A percentile compares a stretch with the other conserved stretches of the same genome.
Conservation (phyloP, 495 filamentous ascomycete species). For the Mytilinidion resinicola region DNA sequence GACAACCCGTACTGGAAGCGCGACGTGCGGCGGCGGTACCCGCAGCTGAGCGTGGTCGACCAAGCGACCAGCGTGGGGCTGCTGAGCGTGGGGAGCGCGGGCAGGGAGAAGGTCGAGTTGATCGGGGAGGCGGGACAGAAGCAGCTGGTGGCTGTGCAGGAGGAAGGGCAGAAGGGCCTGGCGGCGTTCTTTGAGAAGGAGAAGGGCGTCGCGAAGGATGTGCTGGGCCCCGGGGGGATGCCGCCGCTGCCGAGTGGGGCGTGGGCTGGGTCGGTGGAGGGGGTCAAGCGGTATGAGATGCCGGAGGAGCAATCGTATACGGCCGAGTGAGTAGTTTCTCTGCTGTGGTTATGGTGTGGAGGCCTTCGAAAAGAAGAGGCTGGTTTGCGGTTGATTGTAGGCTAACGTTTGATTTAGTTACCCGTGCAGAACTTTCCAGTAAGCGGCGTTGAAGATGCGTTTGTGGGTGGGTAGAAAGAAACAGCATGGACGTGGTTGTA, state of each 20-base stretch:
- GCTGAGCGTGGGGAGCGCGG: conserved; percentile 75
- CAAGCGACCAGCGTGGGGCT: conserved; percentile 83
- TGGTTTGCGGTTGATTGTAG: neutral
- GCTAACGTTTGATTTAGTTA: conserved; percentile 24
- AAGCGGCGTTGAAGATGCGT: neutral
- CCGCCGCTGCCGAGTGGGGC: conserved; percentile 74
- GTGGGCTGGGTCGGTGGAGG: conserved; percentile 41
- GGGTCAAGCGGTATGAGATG: conserved; percentile 52
- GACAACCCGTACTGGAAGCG: conserved; percentile 99
- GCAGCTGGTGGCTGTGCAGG: conserved; percentile 71
- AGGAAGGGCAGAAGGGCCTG: conserved; percentile 67
- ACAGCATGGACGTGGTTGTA: neutral
- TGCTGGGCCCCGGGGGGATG: conserved; percentile 67
- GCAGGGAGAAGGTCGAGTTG: conserved; percentile 66
- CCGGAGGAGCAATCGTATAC: conserved; percentile 52
- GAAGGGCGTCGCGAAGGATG: conserved; percentile 51
- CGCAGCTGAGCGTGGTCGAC: conserved; percentile 68
- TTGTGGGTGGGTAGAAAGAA: neutral
- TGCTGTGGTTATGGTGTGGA: neutral
- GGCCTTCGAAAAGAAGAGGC: neutral
- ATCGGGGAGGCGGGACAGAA: conserved; percentile 78
- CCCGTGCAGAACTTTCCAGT: conserved; percentile 37
- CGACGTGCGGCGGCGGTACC: conserved; percentile 78
- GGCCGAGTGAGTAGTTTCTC: conserved; percentile 45
- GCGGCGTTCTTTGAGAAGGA: conserved; percentile 67